Evolutionary conservation across 2,329 filamentous ascomycete species (phyloP).

Genomic region (Leptodontidium sp.): DNA sequence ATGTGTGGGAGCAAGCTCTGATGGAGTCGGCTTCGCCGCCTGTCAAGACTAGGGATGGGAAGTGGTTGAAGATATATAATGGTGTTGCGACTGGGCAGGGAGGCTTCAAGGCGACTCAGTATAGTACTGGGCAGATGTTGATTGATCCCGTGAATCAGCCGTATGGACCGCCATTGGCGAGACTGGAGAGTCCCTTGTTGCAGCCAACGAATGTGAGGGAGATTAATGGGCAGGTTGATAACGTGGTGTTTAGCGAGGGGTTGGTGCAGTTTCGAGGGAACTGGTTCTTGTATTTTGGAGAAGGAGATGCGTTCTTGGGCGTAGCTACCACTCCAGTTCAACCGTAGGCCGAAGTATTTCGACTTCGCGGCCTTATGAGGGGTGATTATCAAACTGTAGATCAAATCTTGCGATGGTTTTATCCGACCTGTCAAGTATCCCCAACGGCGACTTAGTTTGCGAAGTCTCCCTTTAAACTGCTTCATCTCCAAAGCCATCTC

Average conservation of each 20-base stretch:
- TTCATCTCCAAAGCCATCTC: no score
- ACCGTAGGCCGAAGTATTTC: background rate
- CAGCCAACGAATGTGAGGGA: slow-evolving; percentile 42
- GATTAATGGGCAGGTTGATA: slow-evolving; percentile 46
- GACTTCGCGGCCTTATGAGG: no score
- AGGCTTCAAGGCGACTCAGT: slow-evolving; percentile 44
- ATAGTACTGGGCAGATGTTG: slow-evolving; percentile 48
- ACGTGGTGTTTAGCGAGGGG: slow-evolving; percentile 47
- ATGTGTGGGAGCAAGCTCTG: slow-evolving; percentile 47
- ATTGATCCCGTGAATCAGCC: slow-evolving; percentile 43
- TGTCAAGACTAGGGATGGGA: slow-evolving; percentile 47
- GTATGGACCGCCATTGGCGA: slow-evolving; percentile 42
- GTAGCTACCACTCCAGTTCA: slow-evolving; percentile 29
- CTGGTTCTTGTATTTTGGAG: slow-evolving; percentile 47
- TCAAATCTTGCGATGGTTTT: no score
- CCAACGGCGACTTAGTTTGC: no score
- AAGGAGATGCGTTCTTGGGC: slow-evolving; percentile 39
- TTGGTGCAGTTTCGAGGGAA: slow-evolving; percentile 47
- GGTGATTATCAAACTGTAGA: no score
- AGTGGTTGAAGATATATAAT: slow-evolving; percentile 47
- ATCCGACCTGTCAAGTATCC: no score
- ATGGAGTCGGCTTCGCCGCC: slow-evolving; percentile 47
- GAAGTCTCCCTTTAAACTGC: no score
- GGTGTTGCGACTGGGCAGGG: slow-evolving; percentile 42
- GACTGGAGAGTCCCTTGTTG: slow-evolving; percentile 46